A percentile compares a stretch with the other conserved stretches of the same genome.
Evolutionary conservation across 495 filamentous ascomycete species (phyloP).

Genomic region (Tuber indicum): DNA sequence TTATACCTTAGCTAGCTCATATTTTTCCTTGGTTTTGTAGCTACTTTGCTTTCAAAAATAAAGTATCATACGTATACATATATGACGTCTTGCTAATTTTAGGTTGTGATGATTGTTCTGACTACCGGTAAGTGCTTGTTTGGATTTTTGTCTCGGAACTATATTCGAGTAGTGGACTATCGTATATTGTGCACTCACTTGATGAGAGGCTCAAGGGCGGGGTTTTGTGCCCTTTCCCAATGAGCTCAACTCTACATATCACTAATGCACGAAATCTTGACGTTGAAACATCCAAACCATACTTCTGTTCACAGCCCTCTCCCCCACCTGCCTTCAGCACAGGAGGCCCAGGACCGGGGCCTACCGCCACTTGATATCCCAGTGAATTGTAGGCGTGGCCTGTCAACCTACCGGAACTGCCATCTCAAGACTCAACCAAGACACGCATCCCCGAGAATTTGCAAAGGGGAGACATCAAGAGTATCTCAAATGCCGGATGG

Average conservation of each 20-base stretch:
- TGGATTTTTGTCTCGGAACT: background rate
- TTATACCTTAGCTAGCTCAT: background rate
- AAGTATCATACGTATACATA: background rate
- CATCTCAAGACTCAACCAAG: background rate
- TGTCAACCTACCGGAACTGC: background rate
- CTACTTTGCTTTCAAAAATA: background rate
- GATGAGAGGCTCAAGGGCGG: background rate
- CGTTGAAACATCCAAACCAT: background rate
- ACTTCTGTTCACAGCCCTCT: background rate
- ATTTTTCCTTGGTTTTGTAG: background rate
- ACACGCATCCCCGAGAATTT: background rate
- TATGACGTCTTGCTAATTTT: background rate
- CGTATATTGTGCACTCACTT: background rate
- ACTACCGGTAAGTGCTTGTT: background rate
- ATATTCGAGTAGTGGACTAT: background rate
- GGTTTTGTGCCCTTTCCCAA: background rate
- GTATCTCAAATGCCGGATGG: no score
- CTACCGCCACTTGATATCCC: background rate
- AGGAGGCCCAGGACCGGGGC: background rate
- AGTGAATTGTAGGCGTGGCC: background rate
- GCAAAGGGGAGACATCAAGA: background rate
- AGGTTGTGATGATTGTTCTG: background rate
- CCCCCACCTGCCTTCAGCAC: background rate
- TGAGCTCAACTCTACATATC: background rate
- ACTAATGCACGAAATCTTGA: background rate